Evolutionary conservation across 352 stramenopile genomes (phyloP), one percentile per base, ranked within the genome.

Genomic region (Pythium inflatum): DNA sequence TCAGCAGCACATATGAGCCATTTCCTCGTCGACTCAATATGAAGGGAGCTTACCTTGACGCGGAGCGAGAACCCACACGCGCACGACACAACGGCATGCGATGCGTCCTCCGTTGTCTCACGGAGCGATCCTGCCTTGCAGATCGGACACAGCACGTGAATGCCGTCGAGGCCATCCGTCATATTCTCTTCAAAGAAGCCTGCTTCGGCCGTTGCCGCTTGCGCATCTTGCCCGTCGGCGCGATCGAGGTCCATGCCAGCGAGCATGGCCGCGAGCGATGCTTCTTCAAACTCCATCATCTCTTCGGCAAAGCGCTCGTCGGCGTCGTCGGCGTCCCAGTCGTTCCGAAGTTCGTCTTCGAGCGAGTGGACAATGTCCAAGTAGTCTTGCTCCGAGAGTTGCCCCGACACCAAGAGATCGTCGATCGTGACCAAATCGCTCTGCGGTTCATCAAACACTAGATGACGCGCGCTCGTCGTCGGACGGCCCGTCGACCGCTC

Each of bases 361-460:
- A 94, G 72, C 58, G 83, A 70, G 60, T 90, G 83, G 20, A 92
- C 68, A 27, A 94, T 87, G 9, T 93, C 85, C 50, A 93, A 49
- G 41, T 93, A 94, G 56, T 94, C 87, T 46, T 79, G 71, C 24
- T 94, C 79, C 16, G 77, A 79, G 14, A 94, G 73, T 45, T 82
- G 77, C 5, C 87, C 87, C 27, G 68, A 49, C 0, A 78, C 70
- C 68, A 90, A 72, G 24, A 94, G 71, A 27, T 94, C 83, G 45
- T 94, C 85, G 16, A 94, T 74, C 0, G 81, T 59, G 20, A 89
- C 56, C 62, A 80, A 45, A 48, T 59, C 46, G 30, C 57, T 62
- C 41, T 48, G 41, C 20, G 41, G 41, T n/a, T 81, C 71, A 14
- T 76, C 69, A 60, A 84, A 84, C 53, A 84, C 74, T 5, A 75